A percentile compares a stretch with the other conserved stretches of the same genome.
Conservation (phyloP, 2,329 filamentous ascomycete genomes). For the Fusarium pseudocircinatum region DNA sequence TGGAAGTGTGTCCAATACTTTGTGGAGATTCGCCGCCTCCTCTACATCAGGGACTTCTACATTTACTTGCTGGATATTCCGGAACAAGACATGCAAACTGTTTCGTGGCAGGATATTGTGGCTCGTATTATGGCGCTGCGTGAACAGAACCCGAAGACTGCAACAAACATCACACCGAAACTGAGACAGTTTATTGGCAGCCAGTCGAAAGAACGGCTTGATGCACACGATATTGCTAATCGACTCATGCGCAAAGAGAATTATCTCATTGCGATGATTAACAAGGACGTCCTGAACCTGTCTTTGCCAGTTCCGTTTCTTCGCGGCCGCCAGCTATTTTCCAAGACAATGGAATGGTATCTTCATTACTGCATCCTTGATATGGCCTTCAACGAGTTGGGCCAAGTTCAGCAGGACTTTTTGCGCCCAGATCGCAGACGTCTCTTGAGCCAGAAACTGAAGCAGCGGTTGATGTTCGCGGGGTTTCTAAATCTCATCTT, state of each 20-base stretch:
- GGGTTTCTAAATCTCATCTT: slow-evolving; percentile 87
- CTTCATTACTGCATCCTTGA: slow-evolving; percentile 90
- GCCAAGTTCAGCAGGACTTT: slow-evolving; percentile 87
- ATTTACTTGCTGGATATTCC: slow-evolving; percentile 83
- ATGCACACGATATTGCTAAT: slow-evolving; percentile 97
- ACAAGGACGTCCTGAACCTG: slow-evolving; percentile 93
- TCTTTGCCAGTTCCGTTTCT: slow-evolving; percentile 87
- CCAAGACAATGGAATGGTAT: slow-evolving; percentile 91
- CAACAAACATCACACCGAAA: slow-evolving; percentile 61
- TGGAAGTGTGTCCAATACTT: slow-evolving; percentile 80
- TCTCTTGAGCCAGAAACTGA: slow-evolving; percentile 80
- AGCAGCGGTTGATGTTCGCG: slow-evolving; percentile 80
- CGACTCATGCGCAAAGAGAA: slow-evolving; percentile 96
- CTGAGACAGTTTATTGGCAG: slow-evolving; percentile 73
- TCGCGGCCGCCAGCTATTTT: slow-evolving; percentile 82
- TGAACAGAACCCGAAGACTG: slow-evolving; percentile 86
- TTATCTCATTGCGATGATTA: slow-evolving; percentile 95
- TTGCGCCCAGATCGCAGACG: slow-evolving; percentile 84
- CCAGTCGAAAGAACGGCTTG: slow-evolving; percentile 92
- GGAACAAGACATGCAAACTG: slow-evolving; percentile 86
- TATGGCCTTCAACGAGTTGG: slow-evolving; percentile 90
- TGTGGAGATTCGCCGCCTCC: slow-evolving; percentile 76
- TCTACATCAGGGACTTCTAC: slow-evolving; percentile 87
- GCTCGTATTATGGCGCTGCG: slow-evolving; percentile 84
- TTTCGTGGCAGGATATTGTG: slow-evolving; percentile 93